Evolutionary conservation across 768 basidiomycete genomes (phyloP).

Genomic region (Podaxis mareebaensis): DNA sequence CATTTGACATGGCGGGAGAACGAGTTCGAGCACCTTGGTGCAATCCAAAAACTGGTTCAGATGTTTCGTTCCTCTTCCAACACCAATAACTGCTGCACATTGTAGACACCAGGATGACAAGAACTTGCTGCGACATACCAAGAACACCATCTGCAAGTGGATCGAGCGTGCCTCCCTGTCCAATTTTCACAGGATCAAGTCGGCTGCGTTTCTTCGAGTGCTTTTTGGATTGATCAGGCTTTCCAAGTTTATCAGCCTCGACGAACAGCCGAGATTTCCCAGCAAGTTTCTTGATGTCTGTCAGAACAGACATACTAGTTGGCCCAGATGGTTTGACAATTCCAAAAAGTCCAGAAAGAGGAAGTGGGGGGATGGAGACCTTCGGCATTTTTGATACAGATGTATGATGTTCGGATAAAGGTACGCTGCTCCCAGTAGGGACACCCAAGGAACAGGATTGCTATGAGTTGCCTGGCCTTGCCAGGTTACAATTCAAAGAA

Average conservation of each 20-base stretch:
- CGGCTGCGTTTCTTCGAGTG: conserved; percentile 42
- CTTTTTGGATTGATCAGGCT: conserved; percentile 38
- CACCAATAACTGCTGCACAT: conserved; percentile 69
- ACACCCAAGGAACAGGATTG: too few species aligned
- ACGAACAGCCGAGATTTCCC: conserved; percentile 79
- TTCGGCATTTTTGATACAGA: conserved; percentile 60
- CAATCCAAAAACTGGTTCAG: conserved; percentile 83
- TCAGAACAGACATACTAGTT: conserved; percentile 88
- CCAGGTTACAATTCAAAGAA: not conserved
- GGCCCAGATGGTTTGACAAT: conserved; percentile 91
- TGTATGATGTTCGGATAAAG: not conserved
- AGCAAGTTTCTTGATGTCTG: conserved; percentile 81
- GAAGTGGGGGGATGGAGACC: conserved; percentile 48
- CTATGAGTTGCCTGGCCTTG: too few species aligned
- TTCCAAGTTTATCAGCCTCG: conserved; percentile 54
- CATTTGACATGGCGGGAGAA: not conserved
- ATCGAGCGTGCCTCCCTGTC: conserved; percentile 94
- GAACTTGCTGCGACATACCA: conserved; percentile 47
- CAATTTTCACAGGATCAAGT: conserved; percentile 67
- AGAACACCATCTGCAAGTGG: conserved; percentile 95
- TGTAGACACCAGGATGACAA: not conserved
- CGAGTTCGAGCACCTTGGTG: conserved; percentile 58
- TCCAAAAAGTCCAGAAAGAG: conserved; percentile 83
- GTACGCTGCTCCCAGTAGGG: too few species aligned
- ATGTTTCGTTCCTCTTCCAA: conserved; percentile 89